A percentile compares a stretch with the other conserved stretches of the same genome.
Conservation (phyloP, 1,284 basidiomycete genomes). For the Apiotrichum brassicae region DNA sequence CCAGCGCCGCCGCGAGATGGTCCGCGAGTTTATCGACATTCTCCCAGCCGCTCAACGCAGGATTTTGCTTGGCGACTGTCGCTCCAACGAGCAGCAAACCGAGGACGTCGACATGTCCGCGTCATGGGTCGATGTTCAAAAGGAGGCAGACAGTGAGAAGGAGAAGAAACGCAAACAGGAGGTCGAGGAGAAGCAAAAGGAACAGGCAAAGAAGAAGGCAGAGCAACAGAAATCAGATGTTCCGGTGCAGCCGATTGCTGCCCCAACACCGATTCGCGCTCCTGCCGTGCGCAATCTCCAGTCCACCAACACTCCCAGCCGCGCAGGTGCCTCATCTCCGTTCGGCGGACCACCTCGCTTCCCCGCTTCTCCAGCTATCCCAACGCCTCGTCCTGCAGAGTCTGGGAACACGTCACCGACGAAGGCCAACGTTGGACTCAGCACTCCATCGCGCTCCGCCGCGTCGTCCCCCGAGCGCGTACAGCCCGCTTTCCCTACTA, state of each 20-base stretch:
- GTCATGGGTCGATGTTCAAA: conserved; percentile 11
- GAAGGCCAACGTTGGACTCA: not conserved
- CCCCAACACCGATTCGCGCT: conserved; percentile 16
- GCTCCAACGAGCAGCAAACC: conserved; percentile 13
- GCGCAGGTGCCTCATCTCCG: conserved; percentile 20
- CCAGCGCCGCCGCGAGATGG: conserved; percentile 57
- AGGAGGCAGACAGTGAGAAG: not conserved
- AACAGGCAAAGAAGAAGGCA: not conserved
- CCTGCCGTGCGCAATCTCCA: conserved; percentile 9
- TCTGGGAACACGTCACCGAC: not conserved
- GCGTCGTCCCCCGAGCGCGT: not conserved
- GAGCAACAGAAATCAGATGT: not conserved
- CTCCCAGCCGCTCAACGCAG: conserved; percentile 55
- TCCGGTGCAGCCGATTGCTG: conserved; percentile 1
- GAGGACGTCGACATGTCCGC: conserved; percentile 17
- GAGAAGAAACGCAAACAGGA: not conserved
- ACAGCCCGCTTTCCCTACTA: no score
- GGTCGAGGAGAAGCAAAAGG: not conserved
- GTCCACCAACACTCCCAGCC: not conserved
- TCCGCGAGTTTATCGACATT: conserved; percentile 58
- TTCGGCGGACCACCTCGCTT: conserved; percentile 42
- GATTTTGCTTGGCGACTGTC: conserved; percentile 13
- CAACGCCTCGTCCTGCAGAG: not conserved
- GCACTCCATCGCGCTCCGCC: not conserved
- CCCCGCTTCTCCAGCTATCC: conserved; percentile 14